A percentile compares a stretch with the other conserved stretches of the same genome.
phyloP scores from a whole-genome alignment of 164 flowering plant genomes.

The Brasenia schreberi region DNA sequence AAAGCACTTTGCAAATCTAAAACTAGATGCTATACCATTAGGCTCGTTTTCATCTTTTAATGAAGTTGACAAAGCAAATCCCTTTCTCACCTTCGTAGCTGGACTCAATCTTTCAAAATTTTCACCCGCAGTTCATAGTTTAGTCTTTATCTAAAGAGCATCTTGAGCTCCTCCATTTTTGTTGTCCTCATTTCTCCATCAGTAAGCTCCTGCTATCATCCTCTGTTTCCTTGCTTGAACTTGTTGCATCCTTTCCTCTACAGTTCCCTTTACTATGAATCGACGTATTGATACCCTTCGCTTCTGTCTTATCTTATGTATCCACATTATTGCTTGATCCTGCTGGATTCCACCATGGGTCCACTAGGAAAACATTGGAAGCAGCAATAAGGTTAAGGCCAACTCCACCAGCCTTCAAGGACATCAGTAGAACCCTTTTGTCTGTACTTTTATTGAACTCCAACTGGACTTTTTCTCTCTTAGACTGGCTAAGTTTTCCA shows the following conservation, averaged over 20 bases:
- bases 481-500: slow-evolving; percentile 50
- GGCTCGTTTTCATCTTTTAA: too few relatives aligned
- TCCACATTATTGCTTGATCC: slow-evolving; percentile 99
- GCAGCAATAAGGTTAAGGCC: slow-evolving; percentile 96
- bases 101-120: too few relatives aligned
- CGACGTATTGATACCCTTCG: slow-evolving; percentile 67
- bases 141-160: slow-evolving; percentile 60
- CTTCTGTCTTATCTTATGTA: slow-evolving; percentile 96
- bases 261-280: slow-evolving; percentile 95
- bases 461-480: slow-evolving; percentile 46
- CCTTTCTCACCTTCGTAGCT: too few relatives aligned
- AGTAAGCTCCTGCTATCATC: slow-evolving; percentile 94
- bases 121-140: too few relatives aligned
- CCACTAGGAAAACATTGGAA: slow-evolving; percentile 89
- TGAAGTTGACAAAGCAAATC: too few relatives aligned
- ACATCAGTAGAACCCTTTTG: slow-evolving; percentile 77
- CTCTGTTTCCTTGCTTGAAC: slow-evolving; percentile 94
- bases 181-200: slow-evolving; percentile 95
- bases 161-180: slow-evolving; percentile 83
- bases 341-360: slow-evolving; percentile 99
- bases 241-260: slow-evolving; percentile 96
- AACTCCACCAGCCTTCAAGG: slow-evolving; percentile 97
- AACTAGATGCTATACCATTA: too few relatives aligned
- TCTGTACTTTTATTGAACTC: slow-evolving; percentile 41
- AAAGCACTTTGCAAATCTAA: too few relatives aligned